A percentile compares a stretch with the other conserved stretches of the same genome.
Conservation (phyloP, 2,329 filamentous ascomycete genomes). For the Diplodia mutila region DNA sequence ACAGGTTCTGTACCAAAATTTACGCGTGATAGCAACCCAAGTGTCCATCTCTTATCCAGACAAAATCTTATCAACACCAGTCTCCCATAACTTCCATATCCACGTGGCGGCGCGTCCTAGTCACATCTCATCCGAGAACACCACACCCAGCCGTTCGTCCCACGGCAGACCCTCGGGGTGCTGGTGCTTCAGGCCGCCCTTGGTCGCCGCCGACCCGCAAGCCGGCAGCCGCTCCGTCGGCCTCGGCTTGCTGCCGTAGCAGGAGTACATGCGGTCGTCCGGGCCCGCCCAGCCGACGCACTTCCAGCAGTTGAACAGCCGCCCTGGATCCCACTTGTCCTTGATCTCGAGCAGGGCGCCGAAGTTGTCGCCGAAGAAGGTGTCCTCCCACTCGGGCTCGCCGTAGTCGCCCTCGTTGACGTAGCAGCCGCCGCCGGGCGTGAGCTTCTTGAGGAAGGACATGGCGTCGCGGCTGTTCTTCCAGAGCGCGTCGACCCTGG, state of each 20-base stretch:
- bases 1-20: background rate
- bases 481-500: constrained; percentile 6
- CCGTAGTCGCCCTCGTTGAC: constrained; percentile 25
- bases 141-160: background rate
- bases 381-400: constrained; percentile 20
- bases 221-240: background rate
- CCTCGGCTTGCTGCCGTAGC: constrained; percentile 15
- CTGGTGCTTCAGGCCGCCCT: background rate
- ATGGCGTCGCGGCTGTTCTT: constrained; percentile 34
- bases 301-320: constrained; percentile 27
- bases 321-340: constrained; percentile 32
- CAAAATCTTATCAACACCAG: background rate
- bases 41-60: background rate
- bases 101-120: background rate
- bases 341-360: constrained; percentile 31
- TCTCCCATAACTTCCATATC: background rate
- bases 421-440: constrained; percentile 38
- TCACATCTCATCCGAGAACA: background rate
- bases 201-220: background rate
- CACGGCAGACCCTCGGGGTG: background rate
- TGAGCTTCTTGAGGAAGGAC: constrained; percentile 39
- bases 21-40: background rate
- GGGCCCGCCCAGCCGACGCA: constrained; percentile 29
- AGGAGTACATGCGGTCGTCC: constrained; percentile 17
- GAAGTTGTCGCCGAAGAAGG: constrained; percentile 31